Evolutionary conservation across 2,329 filamentous ascomycete genomes (phyloP).

Genomic region (Fusarium miscanthi): DNA sequence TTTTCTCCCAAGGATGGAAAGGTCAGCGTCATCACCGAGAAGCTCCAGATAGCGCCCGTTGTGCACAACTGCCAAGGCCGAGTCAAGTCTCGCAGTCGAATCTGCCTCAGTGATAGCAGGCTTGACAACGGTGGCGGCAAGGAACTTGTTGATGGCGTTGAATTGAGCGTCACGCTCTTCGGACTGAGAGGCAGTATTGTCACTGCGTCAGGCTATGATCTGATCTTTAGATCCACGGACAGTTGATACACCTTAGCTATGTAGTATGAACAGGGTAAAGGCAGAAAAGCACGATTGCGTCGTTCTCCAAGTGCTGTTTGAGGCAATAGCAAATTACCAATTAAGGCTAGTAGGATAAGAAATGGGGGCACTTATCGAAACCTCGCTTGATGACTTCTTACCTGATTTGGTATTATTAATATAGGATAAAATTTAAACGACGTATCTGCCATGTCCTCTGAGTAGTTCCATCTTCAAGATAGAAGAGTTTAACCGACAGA

Average conservation of each 20-base stretch:
- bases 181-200: neutral
- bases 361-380: neutral
- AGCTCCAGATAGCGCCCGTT: neutral
- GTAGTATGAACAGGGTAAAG: neutral
- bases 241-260: neutral
- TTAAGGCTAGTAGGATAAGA: neutral
- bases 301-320: neutral
- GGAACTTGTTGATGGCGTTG: neutral
- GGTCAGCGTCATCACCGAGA: neutral
- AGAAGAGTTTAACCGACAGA: neutral
- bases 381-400: neutral
- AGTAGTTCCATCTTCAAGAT: neutral
- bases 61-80: neutral
- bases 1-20: neutral
- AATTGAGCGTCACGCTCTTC: neutral
- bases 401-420: neutral
- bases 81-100: neutral
- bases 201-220: neutral
- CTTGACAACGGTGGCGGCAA: fast-evolving
- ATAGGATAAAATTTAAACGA: neutral
- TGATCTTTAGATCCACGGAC: neutral
- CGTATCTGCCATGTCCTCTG: neutral
- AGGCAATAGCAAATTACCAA: neutral
- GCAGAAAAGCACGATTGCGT: fast-evolving
- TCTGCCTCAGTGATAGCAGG: neutral